These are phyloP conservation scores for Acer negundo DNA, from an alignment of 345 rosid genomes.

Conservation along the genomic window DNA sequence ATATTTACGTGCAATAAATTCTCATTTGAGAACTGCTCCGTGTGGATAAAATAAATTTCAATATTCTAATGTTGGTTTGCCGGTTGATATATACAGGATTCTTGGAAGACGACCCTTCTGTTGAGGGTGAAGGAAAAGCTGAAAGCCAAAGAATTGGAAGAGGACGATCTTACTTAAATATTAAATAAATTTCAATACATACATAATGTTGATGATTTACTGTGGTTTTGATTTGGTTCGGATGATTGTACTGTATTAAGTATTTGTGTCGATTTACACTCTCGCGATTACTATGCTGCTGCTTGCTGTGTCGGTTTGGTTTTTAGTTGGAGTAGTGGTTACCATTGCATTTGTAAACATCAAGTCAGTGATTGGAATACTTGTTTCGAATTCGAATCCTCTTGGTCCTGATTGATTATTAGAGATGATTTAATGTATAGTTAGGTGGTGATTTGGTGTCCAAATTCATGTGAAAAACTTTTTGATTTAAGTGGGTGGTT, in stretches of 20 bases:
- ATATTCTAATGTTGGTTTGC: not conserved
- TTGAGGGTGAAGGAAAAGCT: slow-evolving; percentile 98
- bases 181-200: slow-evolving; percentile 34
- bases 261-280: slow-evolving; percentile 9
- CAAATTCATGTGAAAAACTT: no score
- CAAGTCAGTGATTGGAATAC: slow-evolving; percentile 17
- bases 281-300: not conserved
- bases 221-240: slow-evolving; percentile 27
- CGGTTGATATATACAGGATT: slow-evolving; percentile 46
- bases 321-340: slow-evolving; percentile 18
- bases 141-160: slow-evolving; percentile 92
- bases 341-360: slow-evolving; percentile 17
- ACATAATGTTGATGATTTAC: not conserved
- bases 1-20: slow-evolving; percentile 9
- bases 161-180: slow-evolving; percentile 84
- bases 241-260: slow-evolving; percentile 25
- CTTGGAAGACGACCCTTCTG: slow-evolving; percentile 95
- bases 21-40: not conserved
- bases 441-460: no score
- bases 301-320: slow-evolving; percentile 15
- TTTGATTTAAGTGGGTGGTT: no score
- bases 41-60: not conserved
- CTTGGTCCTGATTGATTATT: not conserved
- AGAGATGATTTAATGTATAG: no score
- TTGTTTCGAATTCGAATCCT: not conserved